Evolutionary conservation across 176 grass and related monocot species (phyloP).

Genomic region (Panicum miliaceum): DNA sequence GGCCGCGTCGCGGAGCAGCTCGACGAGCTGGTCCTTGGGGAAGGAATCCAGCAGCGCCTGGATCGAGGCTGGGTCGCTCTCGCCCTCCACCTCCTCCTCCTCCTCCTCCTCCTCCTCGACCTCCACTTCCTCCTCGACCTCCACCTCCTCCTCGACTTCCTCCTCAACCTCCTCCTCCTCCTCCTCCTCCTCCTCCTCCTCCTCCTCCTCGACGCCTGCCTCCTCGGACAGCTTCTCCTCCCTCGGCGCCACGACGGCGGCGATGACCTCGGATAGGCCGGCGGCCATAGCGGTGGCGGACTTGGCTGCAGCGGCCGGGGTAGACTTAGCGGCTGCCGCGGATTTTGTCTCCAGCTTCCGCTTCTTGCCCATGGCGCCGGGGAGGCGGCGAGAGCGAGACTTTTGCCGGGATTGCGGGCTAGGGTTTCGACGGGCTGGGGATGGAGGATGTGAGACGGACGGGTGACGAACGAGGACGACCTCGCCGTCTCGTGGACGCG

Average conservation of each 20-base stretch:
- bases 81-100: slow-evolving; percentile 44
- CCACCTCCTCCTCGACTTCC: slow-evolving; percentile 26
- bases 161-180: slow-evolving; percentile 37
- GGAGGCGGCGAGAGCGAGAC: not conserved
- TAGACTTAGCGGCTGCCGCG: not conserved
- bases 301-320: slow-evolving; percentile 6
- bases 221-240: slow-evolving; percentile 23
- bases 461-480: not conserved
- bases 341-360: slow-evolving; percentile 65
- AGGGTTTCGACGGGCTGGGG: slow-evolving; percentile 55
- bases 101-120: not conserved
- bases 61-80: slow-evolving; percentile 65
- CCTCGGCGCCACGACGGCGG: not conserved
- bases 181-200: slow-evolving; percentile 26
- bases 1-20: slow-evolving; percentile 80
- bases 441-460: not conserved
- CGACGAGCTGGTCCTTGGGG: slow-evolving; percentile 89
- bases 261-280: slow-evolving; percentile 8
- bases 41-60: slow-evolving; percentile 78
- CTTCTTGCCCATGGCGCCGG: slow-evolving; percentile 82
- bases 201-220: slow-evolving; percentile 40
- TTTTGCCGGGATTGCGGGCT: slow-evolving; percentile 28
- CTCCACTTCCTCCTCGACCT: slow-evolving; percentile 25
- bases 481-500: not conserved
- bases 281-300: slow-evolving; percentile 7